Conservation (phyloP, 192 early-diverging fungal genomes). For the Backusella westeae region DNA sequence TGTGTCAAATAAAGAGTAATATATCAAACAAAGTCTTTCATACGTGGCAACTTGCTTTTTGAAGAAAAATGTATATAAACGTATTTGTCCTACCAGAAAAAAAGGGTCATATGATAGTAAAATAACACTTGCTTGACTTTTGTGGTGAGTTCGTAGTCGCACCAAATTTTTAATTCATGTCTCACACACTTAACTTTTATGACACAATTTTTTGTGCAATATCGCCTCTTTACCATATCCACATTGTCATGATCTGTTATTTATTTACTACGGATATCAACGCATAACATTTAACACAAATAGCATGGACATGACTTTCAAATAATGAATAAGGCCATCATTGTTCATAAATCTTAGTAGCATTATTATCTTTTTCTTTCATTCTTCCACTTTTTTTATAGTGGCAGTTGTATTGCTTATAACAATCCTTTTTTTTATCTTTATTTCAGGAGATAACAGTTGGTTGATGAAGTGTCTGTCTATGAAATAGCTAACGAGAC, state of each 20-base stretch:
- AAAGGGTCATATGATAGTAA: constrained; percentile 3
- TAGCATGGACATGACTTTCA: background rate
- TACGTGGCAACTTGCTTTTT: constrained; percentile 1
- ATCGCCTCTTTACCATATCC: background rate
- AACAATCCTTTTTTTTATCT: too few relatives aligned
- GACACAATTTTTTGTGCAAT: background rate
- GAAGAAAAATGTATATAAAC: background rate
- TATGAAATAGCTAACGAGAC: background rate
- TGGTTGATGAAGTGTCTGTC: background rate
- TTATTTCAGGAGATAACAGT: background rate
- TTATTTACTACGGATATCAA: background rate
- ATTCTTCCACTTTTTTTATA: too few relatives aligned
- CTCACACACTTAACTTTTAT: background rate
- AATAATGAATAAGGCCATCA: background rate
- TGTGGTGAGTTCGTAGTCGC: background rate
- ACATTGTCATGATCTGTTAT: background rate
- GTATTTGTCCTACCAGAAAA: background rate
- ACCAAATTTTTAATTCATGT: background rate
- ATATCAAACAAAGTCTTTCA: background rate
- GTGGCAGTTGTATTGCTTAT: too few relatives aligned
- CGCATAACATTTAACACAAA: background rate
- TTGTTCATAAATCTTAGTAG: background rate
- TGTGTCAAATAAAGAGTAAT: background rate
- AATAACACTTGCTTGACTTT: constrained; percentile 2
- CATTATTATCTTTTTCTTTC: background rate